Evolutionary conservation across 2,329 filamentous ascomycete genomes (phyloP).

Genomic region (Paecilomyces variotii): DNA sequence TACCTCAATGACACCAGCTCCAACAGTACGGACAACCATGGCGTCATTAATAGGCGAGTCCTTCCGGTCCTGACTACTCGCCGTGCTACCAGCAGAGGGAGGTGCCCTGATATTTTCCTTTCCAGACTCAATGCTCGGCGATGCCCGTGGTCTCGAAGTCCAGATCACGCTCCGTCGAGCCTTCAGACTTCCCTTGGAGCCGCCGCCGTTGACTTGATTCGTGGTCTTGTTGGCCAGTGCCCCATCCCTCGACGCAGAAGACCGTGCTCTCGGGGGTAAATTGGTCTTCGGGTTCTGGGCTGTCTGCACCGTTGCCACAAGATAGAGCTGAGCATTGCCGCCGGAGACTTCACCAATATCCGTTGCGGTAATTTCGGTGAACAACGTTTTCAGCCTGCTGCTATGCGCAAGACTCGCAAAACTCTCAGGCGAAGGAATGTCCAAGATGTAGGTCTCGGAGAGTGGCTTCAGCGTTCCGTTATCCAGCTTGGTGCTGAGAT

Average conservation of each 20-base stretch:
- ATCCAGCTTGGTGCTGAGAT: constrained; percentile 64
- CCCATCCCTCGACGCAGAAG: constrained; percentile 28
- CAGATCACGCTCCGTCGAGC: constrained; percentile 40
- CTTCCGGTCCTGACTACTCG: constrained; percentile 19
- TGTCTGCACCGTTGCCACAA: constrained; percentile 72
- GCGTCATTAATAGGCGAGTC: constrained; percentile 23
- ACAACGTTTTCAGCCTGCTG: constrained; percentile 71
- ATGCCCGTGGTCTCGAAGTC: constrained; percentile 26
- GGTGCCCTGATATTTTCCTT: constrained; percentile 21
- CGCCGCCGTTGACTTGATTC: constrained; percentile 20
- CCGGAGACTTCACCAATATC: constrained; percentile 59
- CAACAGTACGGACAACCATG: constrained; percentile 58
- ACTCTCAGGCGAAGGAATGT: constrained; percentile 65
- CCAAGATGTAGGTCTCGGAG: constrained; percentile 75
- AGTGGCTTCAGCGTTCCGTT: constrained; percentile 58
- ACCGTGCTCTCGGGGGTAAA: constrained; percentile 16
- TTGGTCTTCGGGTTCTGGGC: constrained; percentile 38
- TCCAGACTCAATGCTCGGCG: constrained; percentile 21
- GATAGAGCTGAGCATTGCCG: constrained; percentile 65
- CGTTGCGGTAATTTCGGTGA: constrained; percentile 72
- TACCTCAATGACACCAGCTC: constrained; percentile 68
- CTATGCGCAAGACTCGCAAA: constrained; percentile 58
- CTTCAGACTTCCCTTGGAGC: constrained; percentile 29
- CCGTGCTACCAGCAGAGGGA: constrained; percentile 23
- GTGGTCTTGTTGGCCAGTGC: constrained; percentile 17